These are phyloP conservation scores for Naegleria lovaniensis DNA, from an alignment of 208 protist genomes.

Conservation along the genomic window DNA sequence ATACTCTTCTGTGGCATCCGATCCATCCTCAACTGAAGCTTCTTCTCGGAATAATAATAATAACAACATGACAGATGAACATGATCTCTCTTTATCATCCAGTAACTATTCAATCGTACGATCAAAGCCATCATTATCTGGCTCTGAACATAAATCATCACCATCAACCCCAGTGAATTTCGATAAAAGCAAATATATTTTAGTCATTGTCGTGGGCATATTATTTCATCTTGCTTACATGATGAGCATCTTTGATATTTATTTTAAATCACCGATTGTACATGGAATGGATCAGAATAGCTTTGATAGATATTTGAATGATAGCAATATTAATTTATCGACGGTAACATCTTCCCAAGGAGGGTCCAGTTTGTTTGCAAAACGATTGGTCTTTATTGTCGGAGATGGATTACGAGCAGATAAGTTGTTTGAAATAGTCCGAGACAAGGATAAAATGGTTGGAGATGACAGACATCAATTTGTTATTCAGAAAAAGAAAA, in stretches of 20 bases:
- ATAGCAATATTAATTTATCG: background rate
- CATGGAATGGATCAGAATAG: slow-evolving; percentile 10
- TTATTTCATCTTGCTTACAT: slow-evolving; percentile 23
- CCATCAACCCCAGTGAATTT: background rate
- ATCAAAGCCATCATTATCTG: no score
- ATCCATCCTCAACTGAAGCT: no score
- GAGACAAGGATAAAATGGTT: background rate
- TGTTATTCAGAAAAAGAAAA: background rate
- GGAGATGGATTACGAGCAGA: slow-evolving; percentile 29
- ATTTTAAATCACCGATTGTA: slow-evolving; percentile 31
- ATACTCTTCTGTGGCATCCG: no score
- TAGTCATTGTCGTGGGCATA: slow-evolving; percentile 1
- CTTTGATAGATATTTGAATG: background rate
- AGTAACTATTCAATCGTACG: no score
- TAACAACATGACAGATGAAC: no score
- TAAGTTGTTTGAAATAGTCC: slow-evolving; percentile 3
- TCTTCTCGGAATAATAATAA: no score
- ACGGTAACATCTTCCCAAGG: background rate
- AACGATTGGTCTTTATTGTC: slow-evolving; percentile 29
- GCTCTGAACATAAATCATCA: no score
- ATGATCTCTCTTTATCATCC: no score
- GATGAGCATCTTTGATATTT: slow-evolving; percentile 28
- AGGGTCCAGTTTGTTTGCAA: background rate
- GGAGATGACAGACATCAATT: background rate
- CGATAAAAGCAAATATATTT: background rate